phyloP scores from a whole-genome alignment of 306 rosid species.

The Cercis canadensis region DNA sequence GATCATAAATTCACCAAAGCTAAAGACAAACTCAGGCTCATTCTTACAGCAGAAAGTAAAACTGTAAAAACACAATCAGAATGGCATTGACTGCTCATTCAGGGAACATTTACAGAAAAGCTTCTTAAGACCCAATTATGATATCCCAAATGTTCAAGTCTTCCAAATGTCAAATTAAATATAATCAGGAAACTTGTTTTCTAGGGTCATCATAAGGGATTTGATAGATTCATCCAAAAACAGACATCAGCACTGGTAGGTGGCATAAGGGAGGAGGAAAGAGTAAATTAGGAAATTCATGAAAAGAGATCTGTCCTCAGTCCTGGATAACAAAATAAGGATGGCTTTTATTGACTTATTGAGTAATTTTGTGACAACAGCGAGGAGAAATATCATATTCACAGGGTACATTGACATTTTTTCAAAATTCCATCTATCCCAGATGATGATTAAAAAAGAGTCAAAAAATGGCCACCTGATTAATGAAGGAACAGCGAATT shows the following conservation, averaged over 20 bases:
- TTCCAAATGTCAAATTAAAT: neutral
- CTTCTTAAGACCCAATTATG: neutral
- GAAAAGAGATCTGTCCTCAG: neutral
- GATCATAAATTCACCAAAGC: constrained; percentile 24
- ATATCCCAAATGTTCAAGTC: too few species aligned
- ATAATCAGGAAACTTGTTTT: neutral
- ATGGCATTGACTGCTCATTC: neutral
- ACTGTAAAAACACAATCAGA: neutral
- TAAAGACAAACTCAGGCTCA: neutral
- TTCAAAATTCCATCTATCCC: neutral
- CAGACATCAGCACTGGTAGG: neutral
- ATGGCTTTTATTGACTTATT: neutral
- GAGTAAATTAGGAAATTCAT: neutral
- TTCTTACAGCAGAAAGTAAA: constrained; percentile 5
- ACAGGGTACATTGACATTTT: too few species aligned
- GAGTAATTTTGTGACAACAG: neutral
- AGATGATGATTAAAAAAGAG: neutral
- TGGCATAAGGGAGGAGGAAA: neutral
- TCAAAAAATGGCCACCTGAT: neutral
- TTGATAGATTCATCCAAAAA: neutral
- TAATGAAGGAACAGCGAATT: neutral
- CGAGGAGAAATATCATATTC: neutral
- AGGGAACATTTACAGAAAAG: constrained; percentile 2
- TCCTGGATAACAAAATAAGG: neutral
- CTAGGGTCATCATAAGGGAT: neutral